phyloP scores from a whole-genome alignment of 1,284 basidiomycete species.

The Meira nashicola region DNA sequence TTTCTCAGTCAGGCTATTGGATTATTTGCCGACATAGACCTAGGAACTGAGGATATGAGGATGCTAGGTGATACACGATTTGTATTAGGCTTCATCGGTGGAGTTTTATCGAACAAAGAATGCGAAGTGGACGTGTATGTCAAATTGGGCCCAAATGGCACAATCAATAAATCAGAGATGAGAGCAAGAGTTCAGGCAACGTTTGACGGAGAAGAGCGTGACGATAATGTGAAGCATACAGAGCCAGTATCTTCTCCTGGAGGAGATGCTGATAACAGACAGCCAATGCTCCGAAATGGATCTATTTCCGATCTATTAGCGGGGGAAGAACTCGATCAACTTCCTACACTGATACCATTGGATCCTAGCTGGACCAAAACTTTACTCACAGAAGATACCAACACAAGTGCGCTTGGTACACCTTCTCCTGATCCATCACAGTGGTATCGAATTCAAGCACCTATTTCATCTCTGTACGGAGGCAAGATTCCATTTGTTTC shows the following conservation, averaged over 20 bases:
- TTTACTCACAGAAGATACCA: background rate
- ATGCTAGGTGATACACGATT: slow-evolving; percentile 94
- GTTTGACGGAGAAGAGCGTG: slow-evolving; percentile 2
- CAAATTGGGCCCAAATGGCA: slow-evolving; percentile 35
- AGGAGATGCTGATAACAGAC: background rate
- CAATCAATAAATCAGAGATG: slow-evolving; percentile 36
- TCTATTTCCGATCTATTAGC: slow-evolving; percentile 29
- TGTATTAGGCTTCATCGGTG: slow-evolving; percentile 69
- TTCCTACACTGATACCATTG: slow-evolving; percentile 18
- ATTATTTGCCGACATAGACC: slow-evolving; percentile 76
- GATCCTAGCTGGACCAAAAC: slow-evolving; percentile 34
- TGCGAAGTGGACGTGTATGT: slow-evolving; percentile 44
- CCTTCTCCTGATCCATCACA: slow-evolving; percentile 1
- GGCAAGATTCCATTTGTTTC: slow-evolving; percentile 49
- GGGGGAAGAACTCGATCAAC: slow-evolving; percentile 11
- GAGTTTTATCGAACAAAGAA: slow-evolving; percentile 34
- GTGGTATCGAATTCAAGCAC: slow-evolving; percentile 33
- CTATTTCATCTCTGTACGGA: slow-evolving; percentile 40
- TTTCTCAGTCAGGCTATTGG: slow-evolving; percentile 85
- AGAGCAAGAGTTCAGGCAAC: slow-evolving; percentile 21
- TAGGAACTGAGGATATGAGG: slow-evolving; percentile 75
- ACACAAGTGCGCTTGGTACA: background rate
- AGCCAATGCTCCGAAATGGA: slow-evolving; percentile 23
- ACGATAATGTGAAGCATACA: slow-evolving; percentile 10
- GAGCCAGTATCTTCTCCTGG: background rate